Conservation (phyloP, 768 basidiomycete species). For the Coprinellus aureogranulatus region DNA sequence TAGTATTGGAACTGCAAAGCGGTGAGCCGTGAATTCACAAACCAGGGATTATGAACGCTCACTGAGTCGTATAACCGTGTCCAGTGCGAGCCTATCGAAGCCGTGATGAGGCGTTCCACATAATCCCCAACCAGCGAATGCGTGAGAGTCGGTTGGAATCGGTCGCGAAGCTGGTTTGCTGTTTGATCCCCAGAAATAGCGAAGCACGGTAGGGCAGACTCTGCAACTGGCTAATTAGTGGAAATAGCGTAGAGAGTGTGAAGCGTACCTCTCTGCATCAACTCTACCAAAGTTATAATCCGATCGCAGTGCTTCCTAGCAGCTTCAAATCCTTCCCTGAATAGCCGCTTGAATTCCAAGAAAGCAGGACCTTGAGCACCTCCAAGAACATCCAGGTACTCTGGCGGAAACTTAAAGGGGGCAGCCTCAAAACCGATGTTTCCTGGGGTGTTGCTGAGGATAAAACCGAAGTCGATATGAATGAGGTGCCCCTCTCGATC, state of each 20-base stretch:
- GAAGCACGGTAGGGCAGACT: constrained; percentile 86
- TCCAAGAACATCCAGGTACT: constrained; percentile 95
- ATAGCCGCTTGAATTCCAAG: constrained; percentile 79
- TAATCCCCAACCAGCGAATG: constrained; percentile 82
- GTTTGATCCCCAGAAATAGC: constrained; percentile 88
- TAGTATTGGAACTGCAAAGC: constrained; percentile 82
- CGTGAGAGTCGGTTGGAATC: constrained; percentile 89
- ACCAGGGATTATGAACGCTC: constrained; percentile 20
- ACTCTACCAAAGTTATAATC: constrained; percentile 87
- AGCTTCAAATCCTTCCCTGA: constrained; percentile 91
- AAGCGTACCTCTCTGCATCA: constrained; percentile 89
- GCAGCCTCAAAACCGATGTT: constrained; percentile 99
- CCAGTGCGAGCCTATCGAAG: constrained; percentile 89
- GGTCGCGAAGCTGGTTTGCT: constrained; percentile 80
- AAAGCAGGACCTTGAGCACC: constrained; percentile 76
- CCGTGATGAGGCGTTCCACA: constrained; percentile 87
- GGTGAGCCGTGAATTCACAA: neutral
- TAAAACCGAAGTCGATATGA: constrained; percentile 99
- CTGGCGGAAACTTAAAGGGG: constrained; percentile 92
- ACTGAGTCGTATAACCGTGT: constrained; percentile 96
- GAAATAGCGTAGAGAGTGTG: neutral
- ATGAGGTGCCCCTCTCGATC: constrained; percentile 94
- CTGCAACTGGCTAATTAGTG: neutral
- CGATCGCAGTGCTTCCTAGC: constrained; percentile 95
- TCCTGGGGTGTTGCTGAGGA: constrained; percentile 94